Base-by-base conservation (phyloP, 352 stramenopile genomes). In the Blastocystis sp. region DNA sequence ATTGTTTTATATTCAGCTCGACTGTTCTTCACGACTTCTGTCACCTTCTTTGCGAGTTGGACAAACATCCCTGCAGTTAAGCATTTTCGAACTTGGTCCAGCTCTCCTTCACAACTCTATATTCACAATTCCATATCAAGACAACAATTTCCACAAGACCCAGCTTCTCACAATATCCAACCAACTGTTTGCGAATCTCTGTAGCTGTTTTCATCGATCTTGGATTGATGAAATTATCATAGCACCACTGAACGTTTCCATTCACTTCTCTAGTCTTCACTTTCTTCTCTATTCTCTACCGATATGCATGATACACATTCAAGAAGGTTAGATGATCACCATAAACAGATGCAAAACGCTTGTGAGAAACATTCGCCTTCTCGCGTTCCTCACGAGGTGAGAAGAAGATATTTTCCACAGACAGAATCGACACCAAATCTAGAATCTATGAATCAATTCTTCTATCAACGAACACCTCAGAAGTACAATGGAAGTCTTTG, bases 61-160 rank as follows among this genome's bases (percentile, higher is more conserved):
- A 95, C 88, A 86, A 94, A 95, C 75, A 95, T 95, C 5, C 91
- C 92, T 0, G 92, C 92, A 61, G 94, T 91, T 65, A 95, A 93
- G 85, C 92, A 94, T 83, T 93, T 93, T 0, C 93, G 91, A 66
- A 96, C 88, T n/a, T 92, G 91, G 49, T 95, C 92, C 27, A 93
- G 92, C 58, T 95, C 90, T 3, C 91, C 92, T 37, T 93, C 67
- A 14, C 71, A 69, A 46, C 81, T 59, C 37, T 59, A 39, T 7
- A 7, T 29, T 75, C 51, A 6, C 27, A 52, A 6, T 9, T 24
- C 12, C 6, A 11, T 9, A 16, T 9, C 32, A 27, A 2, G 54
- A 16, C 32, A 27, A 83, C 52, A 16, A 46, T 24, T 24, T 69
- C 52, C 12, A 5, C 43, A 6, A 83, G 61, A 9, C 54, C 57